Conservation (phyloP, 805 yeast species). For the Dipodascopsis tothii region DNA sequence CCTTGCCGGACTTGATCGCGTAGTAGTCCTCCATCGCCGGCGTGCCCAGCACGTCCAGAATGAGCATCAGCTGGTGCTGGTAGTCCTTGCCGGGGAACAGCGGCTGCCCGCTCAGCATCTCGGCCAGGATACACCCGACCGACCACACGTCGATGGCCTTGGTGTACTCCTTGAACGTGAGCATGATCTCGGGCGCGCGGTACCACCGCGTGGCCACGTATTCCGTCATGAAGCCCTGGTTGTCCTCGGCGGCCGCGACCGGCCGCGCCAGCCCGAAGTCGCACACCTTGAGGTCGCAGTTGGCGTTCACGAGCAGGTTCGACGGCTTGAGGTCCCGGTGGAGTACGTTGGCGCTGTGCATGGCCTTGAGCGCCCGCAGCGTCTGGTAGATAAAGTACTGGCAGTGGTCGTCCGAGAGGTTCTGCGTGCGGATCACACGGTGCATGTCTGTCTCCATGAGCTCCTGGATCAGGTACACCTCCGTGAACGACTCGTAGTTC, state of each 20-base stretch:
- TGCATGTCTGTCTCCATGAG: slow-evolving; percentile 84
- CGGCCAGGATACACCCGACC: slow-evolving; percentile 92
- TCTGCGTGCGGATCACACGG: slow-evolving; percentile 73
- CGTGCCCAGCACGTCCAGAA: slow-evolving; percentile 79
- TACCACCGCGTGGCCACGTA: slow-evolving; percentile 98
- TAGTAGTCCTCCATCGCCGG: slow-evolving; percentile 71
- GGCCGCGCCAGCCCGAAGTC: slow-evolving; percentile 85
- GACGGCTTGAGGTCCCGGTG: slow-evolving; percentile 92
- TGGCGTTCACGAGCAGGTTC: slow-evolving; percentile 75
- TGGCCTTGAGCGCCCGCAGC: slow-evolving; percentile 76
- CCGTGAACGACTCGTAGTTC: slow-evolving; percentile 66
- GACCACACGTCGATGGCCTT: slow-evolving; percentile 96
- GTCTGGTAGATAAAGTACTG: slow-evolving; percentile 92
- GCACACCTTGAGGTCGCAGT: slow-evolving; percentile 88
- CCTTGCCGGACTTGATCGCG: slow-evolving; percentile 54
- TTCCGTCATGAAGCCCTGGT: slow-evolving; percentile 83
- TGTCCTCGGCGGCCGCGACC: slow-evolving; percentile 50
- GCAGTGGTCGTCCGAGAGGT: slow-evolving; percentile 81
- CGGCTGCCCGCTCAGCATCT: slow-evolving; percentile 77
- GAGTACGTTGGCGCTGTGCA: slow-evolving; percentile 89
- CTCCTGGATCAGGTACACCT: slow-evolving; percentile 79
- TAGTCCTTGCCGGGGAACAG: slow-evolving; percentile 92
- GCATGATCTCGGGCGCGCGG: slow-evolving; percentile 95
- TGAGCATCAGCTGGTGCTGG: slow-evolving; percentile 79
- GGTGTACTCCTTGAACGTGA: slow-evolving; percentile 85